Evolutionary conservation across 2,329 filamentous ascomycete species (phyloP).

Genomic region (Claviceps fusiformis): DNA sequence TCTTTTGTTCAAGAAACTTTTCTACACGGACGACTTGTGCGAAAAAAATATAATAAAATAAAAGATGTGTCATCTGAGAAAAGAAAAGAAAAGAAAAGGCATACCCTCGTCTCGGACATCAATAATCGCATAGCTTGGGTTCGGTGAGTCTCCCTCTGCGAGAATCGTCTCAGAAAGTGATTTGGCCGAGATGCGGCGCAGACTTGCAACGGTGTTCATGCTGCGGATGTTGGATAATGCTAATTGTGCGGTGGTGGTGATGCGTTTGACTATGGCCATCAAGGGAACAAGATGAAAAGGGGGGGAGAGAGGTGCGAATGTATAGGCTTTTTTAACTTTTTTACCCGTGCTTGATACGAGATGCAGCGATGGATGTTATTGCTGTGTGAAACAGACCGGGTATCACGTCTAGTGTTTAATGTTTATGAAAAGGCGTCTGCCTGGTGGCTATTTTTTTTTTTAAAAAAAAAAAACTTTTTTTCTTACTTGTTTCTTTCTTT

Average conservation of each 20-base stretch:
- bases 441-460: neutral
- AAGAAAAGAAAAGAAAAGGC: slow-evolving; percentile 7
- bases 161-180: slow-evolving; percentile 54
- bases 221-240: slow-evolving; percentile 1
- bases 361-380: neutral
- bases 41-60: neutral
- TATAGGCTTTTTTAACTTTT: neutral
- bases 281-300: neutral
- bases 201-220: slow-evolving; percentile 44
- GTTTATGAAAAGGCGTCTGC: neutral
- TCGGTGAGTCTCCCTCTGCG: slow-evolving; percentile 26
- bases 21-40: neutral
- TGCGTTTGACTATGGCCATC: neutral
- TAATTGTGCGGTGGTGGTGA: neutral
- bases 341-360: neutral
- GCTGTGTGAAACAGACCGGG: neutral
- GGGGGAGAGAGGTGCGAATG: neutral
- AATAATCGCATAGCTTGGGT: slow-evolving; percentile 53
- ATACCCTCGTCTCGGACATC: slow-evolving; percentile 78
- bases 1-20: neutral
- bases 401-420: too few relatives aligned
- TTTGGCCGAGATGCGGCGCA: slow-evolving; percentile 55
- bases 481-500: too few relatives aligned
- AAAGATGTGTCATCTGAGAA: neutral
- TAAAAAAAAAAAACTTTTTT: neutral